Base-by-base conservation (phyloP, 257 asterid genomes). In the Coffea canephora region DNA sequence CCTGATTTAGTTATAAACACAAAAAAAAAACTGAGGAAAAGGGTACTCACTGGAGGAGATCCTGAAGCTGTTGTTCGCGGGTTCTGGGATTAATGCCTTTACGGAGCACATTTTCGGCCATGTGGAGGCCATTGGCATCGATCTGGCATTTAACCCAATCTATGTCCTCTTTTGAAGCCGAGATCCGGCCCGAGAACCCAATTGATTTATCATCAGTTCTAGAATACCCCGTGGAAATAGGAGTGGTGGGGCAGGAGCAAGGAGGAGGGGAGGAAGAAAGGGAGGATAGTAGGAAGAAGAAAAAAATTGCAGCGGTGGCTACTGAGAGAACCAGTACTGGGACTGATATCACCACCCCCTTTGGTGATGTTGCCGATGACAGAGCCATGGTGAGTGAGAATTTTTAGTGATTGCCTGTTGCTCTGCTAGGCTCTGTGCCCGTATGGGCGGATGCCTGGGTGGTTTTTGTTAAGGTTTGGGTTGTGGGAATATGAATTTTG, bases 21-120 rank as follows among this genome's bases (percentile, higher is more conserved):
- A n/a, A 55, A 4, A 19, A 19, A 27, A 27, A 27, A 27, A 27
- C 31, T 27, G 68, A 34, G 52, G 19, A 66, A 13, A 77, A 62
- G 49, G 49, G 69, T 9, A 9, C 85, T 12, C 81, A 88, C 83
- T 88, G 88, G 75, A 82, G 84, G 65, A 95, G 90, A 87, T 95
- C 98, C 64, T 93, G 93, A 74, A 95, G 98, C 88, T 95, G 99
- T 64, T 92, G 94, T 52, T 91, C 83, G 31, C 98, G 97, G 34
- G 97, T 95, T 54, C 99, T 93, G 23, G 99, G 99, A 77, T 95
- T 95, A 78, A 95, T 93, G 86, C 99, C 99, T 86, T 95, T 95
- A 41, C 99, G 96, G 31, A 90, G 91, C 73, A 93, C 87, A 85
- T 95, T 93, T 43, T 86, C 92, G 39, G 85, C 90, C 99, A 95